Evolutionary conservation across 2,329 filamentous ascomycete genomes (phyloP), one percentile per base, ranked within the genome.

Genomic region (Aureobasidium sp.): DNA sequence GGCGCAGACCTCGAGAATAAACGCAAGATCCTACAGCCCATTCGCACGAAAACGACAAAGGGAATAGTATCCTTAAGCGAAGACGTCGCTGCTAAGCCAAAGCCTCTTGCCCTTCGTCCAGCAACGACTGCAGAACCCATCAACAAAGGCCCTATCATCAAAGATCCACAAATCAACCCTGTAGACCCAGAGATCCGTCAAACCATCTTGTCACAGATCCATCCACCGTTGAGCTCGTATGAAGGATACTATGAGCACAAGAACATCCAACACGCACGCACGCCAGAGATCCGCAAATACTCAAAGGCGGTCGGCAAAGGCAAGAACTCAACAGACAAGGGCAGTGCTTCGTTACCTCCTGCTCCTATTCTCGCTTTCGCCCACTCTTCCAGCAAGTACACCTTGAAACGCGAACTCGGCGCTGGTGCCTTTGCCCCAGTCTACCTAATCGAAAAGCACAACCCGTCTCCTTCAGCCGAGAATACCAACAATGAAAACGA

Each of bases 381-480:
- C 0, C 84, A 84, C 43, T 81, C 84, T 2, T 77, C 82, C 26
- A 80, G 86, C 43, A 83, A 82, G 46, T 99, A 97, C 74, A 87
- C 84, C 1, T 76, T 97, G 62, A 90, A 88, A 71, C 85, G 87
- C 55, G 92, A 97, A 72, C 84, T 99, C 13, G 94, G 94, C 1
- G 90, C 92, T 32, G 94, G 94, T 9, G 94, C 94, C 0, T 99
- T 95, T 75, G 94, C 93, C 0, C 93, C 94, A 0, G 94, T 99
- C 2, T 99, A 97, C 72, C 84, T 99, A 0, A 87, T 92, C 8
- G 90, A 96, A 71, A 84, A 82, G 67, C 88, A 66, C 59, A 66
- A 68, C 10, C 64, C 65, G 4, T 57, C 63, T 1, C 63, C 65
- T 5, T 26, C 36, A 13, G n/a, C 27, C 15, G 13, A 10, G 3